Evolutionary conservation across 2,329 filamentous ascomycete species (phyloP).

Genomic region (Tolypocladium pustulatum): DNA sequence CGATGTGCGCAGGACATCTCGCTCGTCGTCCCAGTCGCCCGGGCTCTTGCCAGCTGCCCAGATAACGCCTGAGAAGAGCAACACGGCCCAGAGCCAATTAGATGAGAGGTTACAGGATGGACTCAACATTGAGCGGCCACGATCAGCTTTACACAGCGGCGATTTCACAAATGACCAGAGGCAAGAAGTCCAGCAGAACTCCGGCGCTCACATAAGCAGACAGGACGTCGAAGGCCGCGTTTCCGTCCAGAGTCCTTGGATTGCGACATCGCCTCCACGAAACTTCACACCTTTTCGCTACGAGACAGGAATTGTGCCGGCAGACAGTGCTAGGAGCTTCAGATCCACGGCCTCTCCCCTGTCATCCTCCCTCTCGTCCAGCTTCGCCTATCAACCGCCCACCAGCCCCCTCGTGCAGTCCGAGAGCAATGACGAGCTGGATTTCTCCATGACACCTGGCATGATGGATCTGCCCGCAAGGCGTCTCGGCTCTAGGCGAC

Average conservation of each 20-base stretch:
- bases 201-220: not conserved
- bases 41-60: conserved; percentile 33
- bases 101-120: conserved; percentile 40
- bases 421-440: conserved; percentile 65
- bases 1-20: conserved; percentile 12
- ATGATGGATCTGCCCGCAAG: conserved; percentile 35
- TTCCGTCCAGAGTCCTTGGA: conserved; percentile 28
- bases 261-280: conserved; percentile 45
- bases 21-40: conserved; percentile 24
- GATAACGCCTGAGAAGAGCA: conserved; percentile 35
- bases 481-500: conserved; percentile 42
- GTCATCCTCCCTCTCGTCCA: conserved; percentile 64
- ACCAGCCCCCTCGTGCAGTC: conserved; percentile 90
- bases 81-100: conserved; percentile 11
- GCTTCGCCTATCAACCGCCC: conserved; percentile 75
- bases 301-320: conserved; percentile 20
- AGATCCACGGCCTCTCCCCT: conserved; percentile 46
- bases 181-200: conserved; percentile 5
- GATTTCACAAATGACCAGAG: conserved; percentile 44
- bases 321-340: conserved; percentile 24
- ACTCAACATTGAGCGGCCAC: conserved; percentile 65
- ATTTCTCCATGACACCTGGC: conserved; percentile 46
- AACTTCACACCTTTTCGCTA: conserved; percentile 37
- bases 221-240: not conserved
- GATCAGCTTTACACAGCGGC: conserved; percentile 62